Evolutionary conservation across 75 land plant genomes (phyloP).

Genomic region (Pinus taeda): DNA sequence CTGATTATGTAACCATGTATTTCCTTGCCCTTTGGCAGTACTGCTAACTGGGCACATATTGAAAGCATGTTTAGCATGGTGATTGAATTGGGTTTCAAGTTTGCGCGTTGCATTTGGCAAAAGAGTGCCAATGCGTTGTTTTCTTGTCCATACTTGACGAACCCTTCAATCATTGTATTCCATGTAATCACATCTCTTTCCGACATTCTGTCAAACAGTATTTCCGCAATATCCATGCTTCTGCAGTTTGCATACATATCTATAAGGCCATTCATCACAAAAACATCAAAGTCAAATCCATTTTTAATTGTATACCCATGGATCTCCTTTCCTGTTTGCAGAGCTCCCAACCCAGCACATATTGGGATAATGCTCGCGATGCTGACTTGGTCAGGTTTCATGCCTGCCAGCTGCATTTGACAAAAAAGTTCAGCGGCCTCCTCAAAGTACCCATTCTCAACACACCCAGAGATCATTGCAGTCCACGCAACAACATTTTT

Average conservation of each 20-base stretch:
- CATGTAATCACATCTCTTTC: conserved; percentile 34
- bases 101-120: conserved; percentile 60
- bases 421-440: conserved; percentile 8
- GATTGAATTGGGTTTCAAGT: conserved; percentile 44
- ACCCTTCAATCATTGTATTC: conserved; percentile 68
- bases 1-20: conserved; percentile 57
- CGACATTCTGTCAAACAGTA: conserved; percentile 61
- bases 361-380: conserved; percentile 18
- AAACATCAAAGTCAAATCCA: conserved; percentile 17
- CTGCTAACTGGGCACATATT: conserved; percentile 53
- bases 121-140: conserved; percentile 67
- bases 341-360: conserved; percentile 14
- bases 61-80: conserved; percentile 56
- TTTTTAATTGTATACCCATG: conserved; percentile 21
- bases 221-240: conserved; percentile 43
- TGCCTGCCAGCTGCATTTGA: conserved; percentile 10
- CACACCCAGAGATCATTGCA: conserved; percentile 21
- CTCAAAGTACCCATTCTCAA: conserved; percentile 10
- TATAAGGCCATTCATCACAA: conserved; percentile 19
- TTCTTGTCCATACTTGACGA: conserved; percentile 30
- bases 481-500: conserved; percentile 16
- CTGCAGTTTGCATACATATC: conserved; percentile 18
- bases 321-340: conserved; percentile 16
- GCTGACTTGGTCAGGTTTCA: conserved; percentile 18
- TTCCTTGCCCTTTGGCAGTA: conserved; percentile 42